Evolutionary conservation across 2,329 filamentous ascomycete species (phyloP), one percentile per base, ranked within the genome.

Genomic region (Pseudophaeomoniella oleicola): DNA sequence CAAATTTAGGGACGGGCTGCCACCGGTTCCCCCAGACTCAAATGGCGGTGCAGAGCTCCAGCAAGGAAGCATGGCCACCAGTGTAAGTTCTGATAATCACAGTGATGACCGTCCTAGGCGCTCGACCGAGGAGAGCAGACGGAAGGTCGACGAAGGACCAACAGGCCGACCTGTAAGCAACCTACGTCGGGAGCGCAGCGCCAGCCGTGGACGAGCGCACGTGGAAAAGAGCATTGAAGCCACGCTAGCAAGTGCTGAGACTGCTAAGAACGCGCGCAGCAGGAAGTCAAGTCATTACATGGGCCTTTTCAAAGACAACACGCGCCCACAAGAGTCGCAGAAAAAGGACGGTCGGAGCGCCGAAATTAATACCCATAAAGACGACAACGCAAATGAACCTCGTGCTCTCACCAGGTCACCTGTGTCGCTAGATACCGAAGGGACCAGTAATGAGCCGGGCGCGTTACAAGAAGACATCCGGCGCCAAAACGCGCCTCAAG

Each of bases 231-330:
- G 72, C 31, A 77, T 79, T 41, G 71, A 78, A 52, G 75, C 74
- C 13, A 75, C 72, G 18, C 50, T 78, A 39, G 63, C 72, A 30
- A 72, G 72, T 44, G 59, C 64, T 3, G 73, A 78, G 46, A 63
- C 59, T 19, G 55, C 60, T 17, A 58, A 64, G 16, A 64, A 72
- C 45, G 68, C 70, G 32, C 66, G 75, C 41, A 78, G 72, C 51
- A 66, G 75, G 39, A 79, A 79, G 54, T 72, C 75, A 30, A 77
- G 72, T 48, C 74, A 78, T 48, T 76, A 75, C 46, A 57, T 79
- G 37, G 72, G 75, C 10, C 56, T 79, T 4, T 79, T 78, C 57
- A 75, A 75, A 47, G 72, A 75, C 42, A 74, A 73, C 40, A 71
- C 72, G 37, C 62, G 59, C 4, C 64, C 64, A 16, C 64, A 69